phyloP scores from a whole-genome alignment of 1,284 basidiomycete species.

The Apiotrichum brassicae region DNA sequence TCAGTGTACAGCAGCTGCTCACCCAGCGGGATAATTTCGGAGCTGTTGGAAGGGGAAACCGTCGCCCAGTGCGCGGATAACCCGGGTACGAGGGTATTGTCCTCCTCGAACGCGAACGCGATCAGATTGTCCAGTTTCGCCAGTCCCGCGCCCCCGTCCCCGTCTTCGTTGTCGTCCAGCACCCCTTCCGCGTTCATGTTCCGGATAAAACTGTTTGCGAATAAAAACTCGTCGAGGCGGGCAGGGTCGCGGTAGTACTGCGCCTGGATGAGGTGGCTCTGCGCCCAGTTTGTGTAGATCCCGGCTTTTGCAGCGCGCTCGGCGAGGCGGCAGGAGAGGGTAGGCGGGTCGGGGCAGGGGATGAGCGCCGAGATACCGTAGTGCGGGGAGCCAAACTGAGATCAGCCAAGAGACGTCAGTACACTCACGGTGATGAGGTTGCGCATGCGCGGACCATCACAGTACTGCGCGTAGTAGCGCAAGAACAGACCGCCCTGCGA shows the following conservation, averaged over 20 bases:
- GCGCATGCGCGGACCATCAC: conserved; percentile 66
- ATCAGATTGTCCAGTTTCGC: conserved; percentile 42
- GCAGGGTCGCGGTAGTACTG: conserved; percentile 88
- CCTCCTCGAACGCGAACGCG: conserved; percentile 45
- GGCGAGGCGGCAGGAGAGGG: conserved; percentile 62
- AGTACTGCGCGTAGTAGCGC: conserved; percentile 78
- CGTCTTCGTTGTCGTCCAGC: conserved; percentile 10
- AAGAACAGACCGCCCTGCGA: conserved; percentile 93
- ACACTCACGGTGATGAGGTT: conserved; percentile 68
- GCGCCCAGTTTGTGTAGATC: conserved; percentile 77
- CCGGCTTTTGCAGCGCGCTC: conserved; percentile 64
- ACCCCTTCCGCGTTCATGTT: conserved; percentile 40
- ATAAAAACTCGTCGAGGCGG: conserved; percentile 65
- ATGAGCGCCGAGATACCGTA: conserved; percentile 45
- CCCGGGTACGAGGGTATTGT: conserved; percentile 41
- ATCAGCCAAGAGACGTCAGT: conserved; percentile 5
- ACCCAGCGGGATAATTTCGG: conserved; percentile 62
- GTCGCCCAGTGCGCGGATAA: conserved; percentile 43
- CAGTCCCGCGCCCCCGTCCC: conserved; percentile 32
- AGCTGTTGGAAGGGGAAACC: conserved; percentile 36
- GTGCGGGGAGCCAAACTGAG: conserved; percentile 49
- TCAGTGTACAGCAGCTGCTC: conserved; percentile 69
- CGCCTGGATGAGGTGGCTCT: conserved; percentile 75
- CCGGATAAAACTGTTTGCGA: conserved; percentile 53
- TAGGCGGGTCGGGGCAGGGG: conserved; percentile 44